Conservation (phyloP, 345 rosid genomes). For the Mallotus nudiflorus region DNA sequence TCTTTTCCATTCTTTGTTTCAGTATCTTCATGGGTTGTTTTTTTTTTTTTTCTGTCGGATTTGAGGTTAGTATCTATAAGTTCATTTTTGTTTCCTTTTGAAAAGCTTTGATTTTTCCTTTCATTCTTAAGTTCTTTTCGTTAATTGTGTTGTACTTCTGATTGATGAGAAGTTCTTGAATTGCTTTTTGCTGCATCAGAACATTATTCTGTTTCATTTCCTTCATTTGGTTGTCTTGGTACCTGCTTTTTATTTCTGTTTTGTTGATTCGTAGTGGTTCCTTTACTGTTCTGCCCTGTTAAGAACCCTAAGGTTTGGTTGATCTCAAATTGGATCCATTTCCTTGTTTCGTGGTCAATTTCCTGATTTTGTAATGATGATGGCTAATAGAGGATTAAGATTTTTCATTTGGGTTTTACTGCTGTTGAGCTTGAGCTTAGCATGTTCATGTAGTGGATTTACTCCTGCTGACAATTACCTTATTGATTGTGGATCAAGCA, state of each 20-base stretch:
- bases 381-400: slow-evolving; percentile 39
- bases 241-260: slow-evolving; percentile 1
- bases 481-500: slow-evolving; percentile 75
- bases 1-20: slow-evolving; percentile 18
- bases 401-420: slow-evolving; percentile 40
- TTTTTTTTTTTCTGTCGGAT: not conserved
- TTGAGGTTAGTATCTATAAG: not conserved
- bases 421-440: slow-evolving; percentile 40
- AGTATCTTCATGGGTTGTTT: slow-evolving; percentile 11
- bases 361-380: slow-evolving; percentile 36
- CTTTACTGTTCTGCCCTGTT: not conserved
- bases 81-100: slow-evolving; percentile 1
- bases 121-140: not conserved
- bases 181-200: not conserved
- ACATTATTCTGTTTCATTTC: not conserved
- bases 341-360: slow-evolving; percentile 5
- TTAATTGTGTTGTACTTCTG: not conserved
- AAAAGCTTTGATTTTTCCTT: too few relatives aligned
- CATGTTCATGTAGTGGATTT: slow-evolving; percentile 52
- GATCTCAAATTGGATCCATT: not conserved
- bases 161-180: slow-evolving; percentile 9
- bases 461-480: slow-evolving; percentile 67
- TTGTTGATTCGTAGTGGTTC: slow-evolving; percentile 4
- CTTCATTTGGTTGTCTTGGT: not conserved
- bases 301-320: slow-evolving; percentile 11